These are phyloP conservation scores for Globisporangium heterothallicum DNA, from an alignment of 352 stramenopile genomes.

Conservation along the genomic window DNA sequence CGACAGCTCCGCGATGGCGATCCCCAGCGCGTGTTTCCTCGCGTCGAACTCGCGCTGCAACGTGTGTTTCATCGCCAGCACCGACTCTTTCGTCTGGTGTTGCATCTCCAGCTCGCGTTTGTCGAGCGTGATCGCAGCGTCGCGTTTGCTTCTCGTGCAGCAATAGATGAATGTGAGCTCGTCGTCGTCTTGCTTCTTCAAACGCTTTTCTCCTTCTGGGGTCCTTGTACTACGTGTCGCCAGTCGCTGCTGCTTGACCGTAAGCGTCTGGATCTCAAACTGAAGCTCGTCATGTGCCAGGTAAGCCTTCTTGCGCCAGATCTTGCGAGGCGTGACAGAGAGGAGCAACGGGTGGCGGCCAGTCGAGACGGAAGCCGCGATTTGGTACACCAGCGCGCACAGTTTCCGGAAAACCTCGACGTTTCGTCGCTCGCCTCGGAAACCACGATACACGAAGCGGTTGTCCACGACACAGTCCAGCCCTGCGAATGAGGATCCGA, in stretches of 20 bases:
- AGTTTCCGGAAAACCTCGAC: constrained; percentile 35
- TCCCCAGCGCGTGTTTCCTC: constrained; percentile 10
- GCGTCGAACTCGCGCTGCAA: constrained; percentile 14
- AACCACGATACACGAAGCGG: constrained; percentile 38
- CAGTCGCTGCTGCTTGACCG: constrained; percentile 12
- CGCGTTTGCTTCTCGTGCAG: constrained; percentile 13
- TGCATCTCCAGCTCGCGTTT: background rate
- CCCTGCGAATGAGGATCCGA: constrained; percentile 9
- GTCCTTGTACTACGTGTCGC: background rate
- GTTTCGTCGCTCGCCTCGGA: constrained; percentile 43
- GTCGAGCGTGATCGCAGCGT: background rate
- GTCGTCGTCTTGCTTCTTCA: constrained; percentile 10
- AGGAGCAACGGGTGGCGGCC: constrained; percentile 17
- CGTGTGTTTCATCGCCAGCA: constrained; percentile 14
- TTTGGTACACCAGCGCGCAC: constrained; percentile 24
- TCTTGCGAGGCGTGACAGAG: constrained; percentile 49
- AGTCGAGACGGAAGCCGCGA: constrained; percentile 12
- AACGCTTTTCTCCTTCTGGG: constrained; percentile 1
- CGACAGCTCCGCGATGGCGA: constrained; percentile 5
- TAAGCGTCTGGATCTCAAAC: constrained; percentile 26
- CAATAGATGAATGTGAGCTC: constrained; percentile 35
- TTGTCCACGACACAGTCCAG: constrained; percentile 46
- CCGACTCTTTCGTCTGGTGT: constrained; percentile 11
- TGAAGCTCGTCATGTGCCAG: constrained; percentile 28
- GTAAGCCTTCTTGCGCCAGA: constrained; percentile 62